These are phyloP conservation scores for grape (Vitis vinifera) DNA, from an alignment of 164 flowering plant genomes.

Conservation along the genomic window DNA sequence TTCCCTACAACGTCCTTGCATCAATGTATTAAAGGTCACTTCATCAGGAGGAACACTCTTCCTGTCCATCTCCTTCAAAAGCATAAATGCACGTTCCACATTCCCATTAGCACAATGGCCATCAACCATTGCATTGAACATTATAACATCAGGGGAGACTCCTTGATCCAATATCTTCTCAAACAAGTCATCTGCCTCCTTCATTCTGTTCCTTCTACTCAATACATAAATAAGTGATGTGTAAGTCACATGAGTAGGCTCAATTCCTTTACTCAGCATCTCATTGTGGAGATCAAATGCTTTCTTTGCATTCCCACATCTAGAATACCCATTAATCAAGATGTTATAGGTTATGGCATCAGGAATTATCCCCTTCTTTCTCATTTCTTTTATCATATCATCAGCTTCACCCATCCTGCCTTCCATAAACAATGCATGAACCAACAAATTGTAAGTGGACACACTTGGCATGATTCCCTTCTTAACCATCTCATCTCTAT, in stretches of 20 bases:
- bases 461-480: slow-evolving; percentile 56
- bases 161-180: slow-evolving; percentile 42
- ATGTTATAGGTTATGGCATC: slow-evolving; percentile 79
- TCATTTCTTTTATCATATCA: slow-evolving; percentile 63
- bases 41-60: slow-evolving; percentile 67
- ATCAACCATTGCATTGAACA: slow-evolving; percentile 71
- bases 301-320: slow-evolving; percentile 53
- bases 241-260: slow-evolving; percentile 64
- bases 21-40: slow-evolving; percentile 78
- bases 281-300: slow-evolving; percentile 66
- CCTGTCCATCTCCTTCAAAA: slow-evolving; percentile 64
- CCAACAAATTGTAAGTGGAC: slow-evolving; percentile 69
- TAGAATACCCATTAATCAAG: slow-evolving; percentile 75
- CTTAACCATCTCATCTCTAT: slow-evolving; percentile 64
- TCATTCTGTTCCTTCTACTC: slow-evolving; percentile 51
- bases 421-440: slow-evolving; percentile 73
- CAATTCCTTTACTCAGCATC: slow-evolving; percentile 59
- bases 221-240: slow-evolving; percentile 74
- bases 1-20: slow-evolving; percentile 69
- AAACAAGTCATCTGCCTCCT: slow-evolving; percentile 73
- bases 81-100: slow-evolving; percentile 31
- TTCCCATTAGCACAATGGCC: slow-evolving; percentile 61
- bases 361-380: slow-evolving; percentile 36
- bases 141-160: slow-evolving; percentile 57
- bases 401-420: slow-evolving; percentile 49